These are phyloP conservation scores for Clarireedia homoeocarpa DNA, from an alignment of 2,329 filamentous ascomycete genomes.

Conservation along the genomic window DNA sequence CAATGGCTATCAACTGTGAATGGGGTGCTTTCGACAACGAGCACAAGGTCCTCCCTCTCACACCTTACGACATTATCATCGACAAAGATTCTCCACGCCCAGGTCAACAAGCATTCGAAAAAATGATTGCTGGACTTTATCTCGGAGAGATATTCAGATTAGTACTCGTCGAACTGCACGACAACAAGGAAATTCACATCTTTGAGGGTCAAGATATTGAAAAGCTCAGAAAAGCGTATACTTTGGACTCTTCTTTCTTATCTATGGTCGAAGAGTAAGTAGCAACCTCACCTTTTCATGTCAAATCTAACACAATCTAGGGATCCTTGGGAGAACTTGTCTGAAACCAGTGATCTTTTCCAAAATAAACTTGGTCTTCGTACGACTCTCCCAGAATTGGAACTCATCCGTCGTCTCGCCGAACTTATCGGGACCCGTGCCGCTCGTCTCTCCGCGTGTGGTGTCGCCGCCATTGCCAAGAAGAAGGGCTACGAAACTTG, in stretches of 20 bases:
- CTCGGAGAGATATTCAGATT: conserved; percentile 92
- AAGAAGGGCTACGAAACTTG: conserved; percentile 86
- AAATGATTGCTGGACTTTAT: conserved; percentile 95
- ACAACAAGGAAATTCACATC: conserved; percentile 65
- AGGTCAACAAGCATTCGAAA: conserved; percentile 92
- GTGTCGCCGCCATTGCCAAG: conserved; percentile 91
- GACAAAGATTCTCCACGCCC: conserved; percentile 88
- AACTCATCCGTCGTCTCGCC: conserved; percentile 79
- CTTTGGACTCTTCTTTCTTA: conserved; percentile 86
- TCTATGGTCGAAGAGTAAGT: conserved; percentile 80
- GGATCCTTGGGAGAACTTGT: conserved; percentile 91
- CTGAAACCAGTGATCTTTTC: conserved; percentile 80
- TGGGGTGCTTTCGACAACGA: conserved; percentile 97
- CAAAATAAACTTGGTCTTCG: conserved; percentile 64
- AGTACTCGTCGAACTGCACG: conserved; percentile 75
- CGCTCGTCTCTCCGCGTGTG: conserved; percentile 86
- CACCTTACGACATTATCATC: conserved; percentile 77
- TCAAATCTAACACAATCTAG: conserved; percentile 34
- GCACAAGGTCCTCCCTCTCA: conserved; percentile 77
- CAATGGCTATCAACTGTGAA: conserved; percentile 96
- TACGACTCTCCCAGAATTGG: conserved; percentile 70
- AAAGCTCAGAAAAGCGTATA: conserved; percentile 77
- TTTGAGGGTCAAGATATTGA: conserved; percentile 79
- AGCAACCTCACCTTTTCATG: conserved; percentile 15
- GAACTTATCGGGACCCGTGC: conserved; percentile 94